Conservation (phyloP, 768 basidiomycete genomes). For the Austroboletus festivus region DNA sequence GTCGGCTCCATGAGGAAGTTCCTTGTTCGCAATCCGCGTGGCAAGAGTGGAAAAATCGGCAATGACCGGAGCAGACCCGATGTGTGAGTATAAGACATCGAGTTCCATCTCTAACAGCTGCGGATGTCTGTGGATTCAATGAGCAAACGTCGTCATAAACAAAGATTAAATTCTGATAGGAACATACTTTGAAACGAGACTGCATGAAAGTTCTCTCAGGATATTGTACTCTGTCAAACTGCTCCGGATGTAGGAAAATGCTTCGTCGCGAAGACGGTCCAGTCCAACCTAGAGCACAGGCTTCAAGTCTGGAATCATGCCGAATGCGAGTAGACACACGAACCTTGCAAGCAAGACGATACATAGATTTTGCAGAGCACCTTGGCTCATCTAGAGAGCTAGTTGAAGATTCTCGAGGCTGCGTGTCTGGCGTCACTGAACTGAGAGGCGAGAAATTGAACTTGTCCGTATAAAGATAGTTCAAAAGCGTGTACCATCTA, state of each 20-base stretch:
- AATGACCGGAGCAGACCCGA: slow-evolving; percentile 13
- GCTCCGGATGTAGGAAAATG: slow-evolving; percentile 12
- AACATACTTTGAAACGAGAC: slow-evolving; percentile 15
- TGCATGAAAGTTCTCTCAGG: slow-evolving; percentile 21
- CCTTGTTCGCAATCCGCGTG: slow-evolving; percentile 14
- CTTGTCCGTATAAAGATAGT: slow-evolving; percentile 38
- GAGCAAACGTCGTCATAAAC: neutral
- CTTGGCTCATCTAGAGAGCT: slow-evolving; percentile 5
- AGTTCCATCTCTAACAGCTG: slow-evolving; percentile 19
- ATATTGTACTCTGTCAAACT: slow-evolving; percentile 23
- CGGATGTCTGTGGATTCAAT: slow-evolving; percentile 5
- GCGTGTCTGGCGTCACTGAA: slow-evolving; percentile 6
- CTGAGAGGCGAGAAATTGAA: slow-evolving; percentile 32
- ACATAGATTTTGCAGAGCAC: slow-evolving; percentile 47
- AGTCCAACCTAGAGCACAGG: slow-evolving; percentile 15
- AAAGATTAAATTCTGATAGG: too few species aligned
- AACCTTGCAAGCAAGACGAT: slow-evolving; percentile 41
- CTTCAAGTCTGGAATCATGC: neutral
- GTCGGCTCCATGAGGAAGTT: slow-evolving; percentile 20
- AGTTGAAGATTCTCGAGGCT: neutral
- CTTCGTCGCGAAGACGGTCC: slow-evolving; percentile 16
- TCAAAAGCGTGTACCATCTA: slow-evolving; percentile 39
- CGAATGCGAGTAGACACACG: neutral
- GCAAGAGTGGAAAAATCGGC: slow-evolving; percentile 10
- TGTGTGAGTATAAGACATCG: slow-evolving; percentile 18